phyloP scores from a whole-genome alignment of 441 rosid genomes.

The Flueggea neowawraea region DNA sequence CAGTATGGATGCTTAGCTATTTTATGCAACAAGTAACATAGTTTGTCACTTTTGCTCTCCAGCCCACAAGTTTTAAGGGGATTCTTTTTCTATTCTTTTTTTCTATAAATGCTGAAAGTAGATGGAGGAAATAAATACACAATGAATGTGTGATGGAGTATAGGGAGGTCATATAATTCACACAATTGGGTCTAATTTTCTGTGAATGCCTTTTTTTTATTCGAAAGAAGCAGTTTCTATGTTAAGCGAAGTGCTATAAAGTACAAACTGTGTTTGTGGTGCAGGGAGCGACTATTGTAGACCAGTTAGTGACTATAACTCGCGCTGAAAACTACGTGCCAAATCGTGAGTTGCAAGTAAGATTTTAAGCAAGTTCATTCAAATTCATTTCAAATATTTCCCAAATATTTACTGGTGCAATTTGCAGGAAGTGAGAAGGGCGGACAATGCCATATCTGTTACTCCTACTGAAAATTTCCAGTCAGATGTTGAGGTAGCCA shows the following conservation, averaged over 20 bases:
- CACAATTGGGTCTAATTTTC: too few species aligned
- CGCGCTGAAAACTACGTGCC: constrained; percentile 35
- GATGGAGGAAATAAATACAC: too few species aligned
- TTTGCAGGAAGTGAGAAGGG: constrained; percentile 24
- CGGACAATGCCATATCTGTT: constrained; percentile 16
- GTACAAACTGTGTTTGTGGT: constrained; percentile 12
- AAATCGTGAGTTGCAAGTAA: constrained; percentile 17
- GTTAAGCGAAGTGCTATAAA: too few species aligned
- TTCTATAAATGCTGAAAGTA: too few species aligned
- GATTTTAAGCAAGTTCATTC: neutral
- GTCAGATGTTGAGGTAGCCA: constrained; percentile 46
- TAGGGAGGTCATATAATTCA: too few species aligned
- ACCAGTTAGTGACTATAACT: constrained; percentile 35
- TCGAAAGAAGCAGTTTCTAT: neutral
- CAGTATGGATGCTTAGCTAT: too few species aligned
- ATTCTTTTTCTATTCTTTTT: too few species aligned
- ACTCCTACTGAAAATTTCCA: constrained; percentile 4
- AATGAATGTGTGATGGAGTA: too few species aligned
- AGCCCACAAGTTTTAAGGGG: too few species aligned
- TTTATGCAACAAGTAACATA: too few species aligned
- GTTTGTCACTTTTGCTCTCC: too few species aligned
- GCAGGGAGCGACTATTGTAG: constrained; percentile 69
- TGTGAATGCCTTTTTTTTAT: neutral
- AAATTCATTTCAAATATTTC: neutral
- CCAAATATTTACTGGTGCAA: constrained; percentile 2